A percentile compares a stretch with the other conserved stretches of the same genome.
Evolutionary conservation across 1,284 basidiomycete genomes (phyloP).

Genomic region (Boletellus sp.): DNA sequence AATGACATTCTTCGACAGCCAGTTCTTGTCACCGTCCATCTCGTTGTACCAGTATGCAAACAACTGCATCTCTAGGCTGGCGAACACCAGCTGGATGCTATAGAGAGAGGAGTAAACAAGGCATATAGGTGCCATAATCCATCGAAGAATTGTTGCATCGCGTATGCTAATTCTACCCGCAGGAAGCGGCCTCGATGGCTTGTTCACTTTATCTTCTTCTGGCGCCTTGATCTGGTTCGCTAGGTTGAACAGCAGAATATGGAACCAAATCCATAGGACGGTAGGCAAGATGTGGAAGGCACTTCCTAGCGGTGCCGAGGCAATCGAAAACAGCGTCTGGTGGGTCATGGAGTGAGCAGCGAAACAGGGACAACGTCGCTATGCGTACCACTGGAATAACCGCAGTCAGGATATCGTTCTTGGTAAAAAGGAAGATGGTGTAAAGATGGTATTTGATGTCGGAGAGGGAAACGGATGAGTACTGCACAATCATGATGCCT

Average conservation of each 20-base stretch:
- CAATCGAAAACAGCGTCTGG: constrained; percentile 38
- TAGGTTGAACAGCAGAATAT: constrained; percentile 41
- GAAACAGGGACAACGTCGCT: not conserved
- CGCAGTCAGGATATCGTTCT: constrained; percentile 40
- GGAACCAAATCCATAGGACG: constrained; percentile 42
- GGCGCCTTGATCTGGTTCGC: constrained; percentile 41
- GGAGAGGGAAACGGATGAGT: constrained; percentile 6
- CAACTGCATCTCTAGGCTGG: constrained; percentile 33
- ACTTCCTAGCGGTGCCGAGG: constrained; percentile 29
- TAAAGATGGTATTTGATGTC: constrained; percentile 24
- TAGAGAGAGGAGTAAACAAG: constrained; percentile 33
- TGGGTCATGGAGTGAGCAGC: constrained; percentile 4
- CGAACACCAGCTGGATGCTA: constrained; percentile 28
- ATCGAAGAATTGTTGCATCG: constrained; percentile 35
- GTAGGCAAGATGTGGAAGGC: constrained; percentile 25
- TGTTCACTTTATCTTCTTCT: constrained; percentile 42
- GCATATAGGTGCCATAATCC: constrained; percentile 37
- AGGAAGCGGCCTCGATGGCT: constrained; percentile 42
- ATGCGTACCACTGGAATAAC: constrained; percentile 39
- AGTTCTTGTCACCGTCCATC: constrained; percentile 34
- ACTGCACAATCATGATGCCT: constrained; percentile 16
- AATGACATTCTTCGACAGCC: constrained; percentile 36
- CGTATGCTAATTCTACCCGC: constrained; percentile 34
- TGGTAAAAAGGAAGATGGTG: constrained; percentile 41
- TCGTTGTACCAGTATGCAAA: constrained; percentile 39